Evolutionary conservation across 352 stramenopile genomes (phyloP), one percentile per base, ranked within the genome.

Genomic region (Phytophthora lateralis): DNA sequence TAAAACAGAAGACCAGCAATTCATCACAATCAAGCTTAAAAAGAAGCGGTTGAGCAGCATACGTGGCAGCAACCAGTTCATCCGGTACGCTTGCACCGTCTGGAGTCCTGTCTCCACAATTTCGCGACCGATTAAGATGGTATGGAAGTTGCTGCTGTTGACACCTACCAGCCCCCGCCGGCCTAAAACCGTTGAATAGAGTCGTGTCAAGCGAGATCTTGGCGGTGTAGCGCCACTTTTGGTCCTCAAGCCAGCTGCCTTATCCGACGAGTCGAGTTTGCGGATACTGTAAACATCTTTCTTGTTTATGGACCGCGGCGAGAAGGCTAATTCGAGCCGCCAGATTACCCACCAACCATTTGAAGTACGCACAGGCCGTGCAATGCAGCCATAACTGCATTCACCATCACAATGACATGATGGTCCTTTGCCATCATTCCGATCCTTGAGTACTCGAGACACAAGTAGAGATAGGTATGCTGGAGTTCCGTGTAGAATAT

Each of bases 11-110:
- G 53, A 58, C 66, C 61, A 75, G 30, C 55, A 71, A 41, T 75
- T 75, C 12, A 68, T 8, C 8, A 75, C 57, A 3, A 80, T 44
- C 9, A 80, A 34, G 3, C 26, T 43, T 10, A 73, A 32, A 14
- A 67, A 75, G 26, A 78, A 65, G 1, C 62, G 56, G 30, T 80
- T 74, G 15, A 78, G 56, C 51, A 64, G 63, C 26, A 68, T 53
- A 3, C 53, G 57, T 14, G 55, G 49, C 1, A 75, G 47, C n/a
- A 59, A 52, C 41, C 49, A 58, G 15, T 61, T 75, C 66, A 75
- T 75, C 6, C 53, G 41, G 12, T 75, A 71, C 14, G 61, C 61
- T 52, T 71, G 66, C 1, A 69, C 17, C 0, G 56, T 58, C 35
- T 75, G 67, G 34, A 75, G 48, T 2, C 29, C 35, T 3, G 62